A percentile compares a stretch with the other conserved stretches of the same genome.
These are phyloP conservation scores for Beauveria scarabaeidicola DNA, from an alignment of 2,329 filamentous ascomycete genomes.

Conservation along the genomic window DNA sequence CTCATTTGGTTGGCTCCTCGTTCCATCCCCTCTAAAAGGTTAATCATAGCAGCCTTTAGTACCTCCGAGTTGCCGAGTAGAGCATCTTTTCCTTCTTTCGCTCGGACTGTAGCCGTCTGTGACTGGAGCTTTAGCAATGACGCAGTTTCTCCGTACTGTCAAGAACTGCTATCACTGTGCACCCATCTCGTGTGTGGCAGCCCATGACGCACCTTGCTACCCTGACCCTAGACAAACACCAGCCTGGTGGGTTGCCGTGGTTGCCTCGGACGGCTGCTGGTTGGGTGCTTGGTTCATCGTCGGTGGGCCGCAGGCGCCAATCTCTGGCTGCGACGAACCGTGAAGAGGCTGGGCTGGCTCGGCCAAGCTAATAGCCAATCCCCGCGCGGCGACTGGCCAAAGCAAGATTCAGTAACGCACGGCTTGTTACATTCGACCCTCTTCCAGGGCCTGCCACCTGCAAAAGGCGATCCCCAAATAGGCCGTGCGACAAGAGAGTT, in stretches of 20 bases:
- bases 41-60: not conserved
- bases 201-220: not conserved
- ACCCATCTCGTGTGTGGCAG: conserved; percentile 4
- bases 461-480: not conserved
- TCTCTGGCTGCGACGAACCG: conserved; percentile 5
- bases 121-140: conserved; percentile 11
- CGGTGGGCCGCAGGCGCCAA: conserved; percentile 6
- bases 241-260: not conserved
- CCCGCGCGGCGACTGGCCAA: not conserved
- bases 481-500: conserved; percentile 2
- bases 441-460: not conserved
- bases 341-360: not conserved
- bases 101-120: not conserved
- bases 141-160: conserved; percentile 23
- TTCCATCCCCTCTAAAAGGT: not conserved
- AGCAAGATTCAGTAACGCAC: not conserved
- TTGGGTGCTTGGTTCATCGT: not conserved
- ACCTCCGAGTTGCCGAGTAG: too few relatives aligned
- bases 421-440: conserved; percentile 13
- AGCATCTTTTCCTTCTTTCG: not conserved
- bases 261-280: not conserved
- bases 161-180: not conserved
- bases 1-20: conserved; percentile 3
- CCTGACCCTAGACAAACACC: not conserved
- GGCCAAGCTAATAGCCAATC: not conserved